Evolutionary conservation across 306 rosid genomes (phyloP), one percentile per base, ranked within the genome.

Genomic region (Crotalaria pallida): DNA sequence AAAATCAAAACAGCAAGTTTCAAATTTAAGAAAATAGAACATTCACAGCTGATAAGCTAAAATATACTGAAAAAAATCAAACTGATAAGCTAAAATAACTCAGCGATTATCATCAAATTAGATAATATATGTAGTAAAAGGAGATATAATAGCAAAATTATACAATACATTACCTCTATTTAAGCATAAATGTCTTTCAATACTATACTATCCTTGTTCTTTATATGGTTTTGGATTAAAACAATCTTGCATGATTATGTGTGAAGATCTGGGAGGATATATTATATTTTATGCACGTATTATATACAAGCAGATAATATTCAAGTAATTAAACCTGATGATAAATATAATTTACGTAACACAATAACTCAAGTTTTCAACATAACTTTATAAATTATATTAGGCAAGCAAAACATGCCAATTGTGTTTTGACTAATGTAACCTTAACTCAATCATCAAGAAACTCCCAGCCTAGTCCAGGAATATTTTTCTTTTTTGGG

Each of bases 11-110:
- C 69, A 63, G 31, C 26, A 80, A 12, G 48, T 52, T 56, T 41
- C 61, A 17, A 72, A 53, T 52, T 70, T 55, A 76, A 64, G 36
- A 60, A 52, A 27, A 68, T 19, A 79, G 44, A 21, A 73, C 17
- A 71, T 65, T 29, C 40, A 60, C 59, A 65, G 55, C 44, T 1
- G 40, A 21, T 61, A 66, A 63, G 50, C 65, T 50, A 71, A 21
- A 31, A 77, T 65, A 66, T 53, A 31, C 15, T 15, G 45, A 24
- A 55, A 38, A 26, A 13, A 67, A 67, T 45, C 43, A 75, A 22
- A 34, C 51, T 56, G 10, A 11, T n/a, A n/a, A 65, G 29, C 22
- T 17, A 17, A n/a, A n/a, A 44, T 12, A 44, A 74, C 59, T 74
- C 15, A 4, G 50, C 18, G 47, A 23, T 24, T 55, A 49, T 33